phyloP scores from a whole-genome alignment of 768 basidiomycete genomes.

The Dentipellis fragilis region DNA sequence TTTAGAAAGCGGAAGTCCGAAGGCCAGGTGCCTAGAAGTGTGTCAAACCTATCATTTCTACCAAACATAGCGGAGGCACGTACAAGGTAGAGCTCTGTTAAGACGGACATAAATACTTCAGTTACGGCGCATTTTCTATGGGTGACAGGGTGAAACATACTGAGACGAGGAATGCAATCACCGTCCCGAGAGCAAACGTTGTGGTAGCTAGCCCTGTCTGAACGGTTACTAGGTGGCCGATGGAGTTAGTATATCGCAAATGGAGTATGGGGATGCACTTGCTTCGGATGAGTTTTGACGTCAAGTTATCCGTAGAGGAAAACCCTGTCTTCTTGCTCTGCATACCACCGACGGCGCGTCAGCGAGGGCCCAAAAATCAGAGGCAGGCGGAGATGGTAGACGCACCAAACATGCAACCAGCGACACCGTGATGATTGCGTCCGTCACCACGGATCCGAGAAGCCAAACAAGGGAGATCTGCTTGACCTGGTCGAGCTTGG shows the following conservation, averaged over 20 bases:
- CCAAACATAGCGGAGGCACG: too few relatives aligned
- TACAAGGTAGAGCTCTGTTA: too few relatives aligned
- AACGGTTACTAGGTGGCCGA: constrained; percentile 21
- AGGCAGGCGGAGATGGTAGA: background rate
- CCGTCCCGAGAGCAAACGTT: too few relatives aligned
- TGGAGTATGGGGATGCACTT: constrained; percentile 1
- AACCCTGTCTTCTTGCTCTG: constrained; percentile 35
- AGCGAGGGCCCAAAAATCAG: background rate
- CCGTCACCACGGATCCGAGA: constrained; percentile 28
- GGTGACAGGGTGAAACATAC: too few relatives aligned
- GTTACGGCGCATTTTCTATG: too few relatives aligned
- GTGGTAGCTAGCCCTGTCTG: too few relatives aligned
- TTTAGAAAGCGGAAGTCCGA: constrained; percentile 28
- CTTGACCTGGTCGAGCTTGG: constrained; percentile 17
- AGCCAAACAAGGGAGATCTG: constrained; percentile 31
- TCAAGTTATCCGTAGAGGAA: constrained; percentile 27
- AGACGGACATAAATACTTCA: too few relatives aligned
- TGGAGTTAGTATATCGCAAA: too few relatives aligned
- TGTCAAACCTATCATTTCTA: too few relatives aligned
- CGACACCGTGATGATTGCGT: constrained; percentile 31
- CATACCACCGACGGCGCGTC: too few relatives aligned
- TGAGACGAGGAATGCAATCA: too few relatives aligned
- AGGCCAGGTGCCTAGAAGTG: constrained; percentile 21
- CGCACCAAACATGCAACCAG: constrained; percentile 35
- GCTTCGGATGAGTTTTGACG: constrained; percentile 34